A percentile compares a stretch with the other conserved stretches of the same genome.
Conservation (phyloP, 2,329 filamentous ascomycete genomes). For the Xenosphaeropsis pyriputrescens region DNA sequence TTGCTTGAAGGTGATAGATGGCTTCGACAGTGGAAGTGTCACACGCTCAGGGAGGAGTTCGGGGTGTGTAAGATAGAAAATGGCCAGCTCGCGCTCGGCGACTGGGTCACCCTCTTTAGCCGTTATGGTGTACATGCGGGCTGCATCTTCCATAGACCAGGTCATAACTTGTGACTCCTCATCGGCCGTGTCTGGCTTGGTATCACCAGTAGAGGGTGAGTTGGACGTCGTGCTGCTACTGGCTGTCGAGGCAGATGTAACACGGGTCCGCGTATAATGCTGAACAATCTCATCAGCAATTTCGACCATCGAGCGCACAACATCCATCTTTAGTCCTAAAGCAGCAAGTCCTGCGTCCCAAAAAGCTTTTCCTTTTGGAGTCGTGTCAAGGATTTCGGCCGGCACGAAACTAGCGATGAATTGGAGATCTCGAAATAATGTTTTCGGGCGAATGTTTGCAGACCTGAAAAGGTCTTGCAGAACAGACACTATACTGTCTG, state of each 20-base stretch:
- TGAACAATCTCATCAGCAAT: constrained; percentile 55
- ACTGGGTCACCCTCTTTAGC: constrained; percentile 83
- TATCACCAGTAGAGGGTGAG: constrained; percentile 2
- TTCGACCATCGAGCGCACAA: constrained; percentile 56
- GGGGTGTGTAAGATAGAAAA: constrained; percentile 85
- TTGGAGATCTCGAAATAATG: constrained; percentile 66
- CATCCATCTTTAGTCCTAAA: constrained; percentile 75
- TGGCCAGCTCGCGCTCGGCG: constrained; percentile 82
- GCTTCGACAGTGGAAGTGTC: constrained; percentile 70
- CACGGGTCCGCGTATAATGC: constrained; percentile 50
- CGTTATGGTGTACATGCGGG: constrained; percentile 80
- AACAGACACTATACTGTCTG: constrained; percentile 45
- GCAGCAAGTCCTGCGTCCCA: constrained; percentile 72
- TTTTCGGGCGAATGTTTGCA: constrained; percentile 57
- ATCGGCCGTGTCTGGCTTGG: neutral
- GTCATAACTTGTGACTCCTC: constrained; percentile 28
- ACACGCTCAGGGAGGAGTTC: constrained; percentile 66
- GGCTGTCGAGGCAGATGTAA: constrained; percentile 18
- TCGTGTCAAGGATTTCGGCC: constrained; percentile 41
- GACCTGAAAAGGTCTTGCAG: constrained; percentile 55
- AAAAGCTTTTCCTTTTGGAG: constrained; percentile 63
- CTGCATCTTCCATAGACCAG: constrained; percentile 66
- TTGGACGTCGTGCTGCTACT: constrained; percentile 32
- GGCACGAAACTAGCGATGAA: constrained; percentile 53
- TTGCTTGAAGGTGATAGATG: constrained; percentile 80